Percentiles rank a stretch among this genome's conserved stretches.
These are phyloP conservation scores for Haematococcus sp. DNA, from an alignment of 139 green algal species.

Conservation along the genomic window DNA sequence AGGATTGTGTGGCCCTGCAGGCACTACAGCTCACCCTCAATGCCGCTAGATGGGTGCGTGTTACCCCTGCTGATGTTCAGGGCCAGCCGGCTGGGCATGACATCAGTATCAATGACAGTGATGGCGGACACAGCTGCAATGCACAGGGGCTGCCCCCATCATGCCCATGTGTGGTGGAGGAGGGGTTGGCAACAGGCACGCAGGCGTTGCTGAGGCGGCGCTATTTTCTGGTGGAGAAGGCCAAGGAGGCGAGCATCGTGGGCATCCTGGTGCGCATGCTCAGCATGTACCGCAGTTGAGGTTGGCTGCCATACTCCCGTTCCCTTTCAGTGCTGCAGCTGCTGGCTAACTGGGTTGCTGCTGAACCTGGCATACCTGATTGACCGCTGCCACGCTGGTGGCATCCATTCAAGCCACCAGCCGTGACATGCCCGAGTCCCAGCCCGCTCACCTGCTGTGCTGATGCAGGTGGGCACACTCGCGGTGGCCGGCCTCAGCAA, in stretches of 20 bases:
- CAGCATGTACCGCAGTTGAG: not conserved
- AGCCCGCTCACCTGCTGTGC: too few relatives aligned
- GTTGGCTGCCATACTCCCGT: too few relatives aligned
- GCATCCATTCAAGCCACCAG: too few relatives aligned
- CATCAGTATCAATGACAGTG: not conserved
- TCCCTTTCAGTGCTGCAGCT: conserved; percentile 3
- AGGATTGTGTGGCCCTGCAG: conserved; percentile 35
- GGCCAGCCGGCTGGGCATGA: not conserved
- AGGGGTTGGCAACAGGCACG: conserved; percentile 24
- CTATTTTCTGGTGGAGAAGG: conserved; percentile 88
- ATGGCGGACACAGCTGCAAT: not conserved
- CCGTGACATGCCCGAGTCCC: too few relatives aligned
- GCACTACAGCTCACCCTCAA: conserved; percentile 69
- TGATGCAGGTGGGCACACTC: conserved; percentile 80
- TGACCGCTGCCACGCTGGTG: too few relatives aligned
- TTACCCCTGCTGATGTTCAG: conserved; percentile 35
- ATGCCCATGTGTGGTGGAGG: not conserved
- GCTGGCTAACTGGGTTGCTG: not conserved
- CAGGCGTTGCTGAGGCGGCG: conserved; percentile 42
- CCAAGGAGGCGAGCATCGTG: conserved; percentile 79
- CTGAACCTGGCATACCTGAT: too few relatives aligned
- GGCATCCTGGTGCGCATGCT: conserved; percentile 62
- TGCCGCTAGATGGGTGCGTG: conserved; percentile 43
- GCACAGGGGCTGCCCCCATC: not conserved
- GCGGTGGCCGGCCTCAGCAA: conserved; percentile 71